Evolutionary conservation across 2,329 filamentous ascomycete species (phyloP), one percentile per base, ranked within the genome.

Genomic region (Aspergillus vadensis): DNA sequence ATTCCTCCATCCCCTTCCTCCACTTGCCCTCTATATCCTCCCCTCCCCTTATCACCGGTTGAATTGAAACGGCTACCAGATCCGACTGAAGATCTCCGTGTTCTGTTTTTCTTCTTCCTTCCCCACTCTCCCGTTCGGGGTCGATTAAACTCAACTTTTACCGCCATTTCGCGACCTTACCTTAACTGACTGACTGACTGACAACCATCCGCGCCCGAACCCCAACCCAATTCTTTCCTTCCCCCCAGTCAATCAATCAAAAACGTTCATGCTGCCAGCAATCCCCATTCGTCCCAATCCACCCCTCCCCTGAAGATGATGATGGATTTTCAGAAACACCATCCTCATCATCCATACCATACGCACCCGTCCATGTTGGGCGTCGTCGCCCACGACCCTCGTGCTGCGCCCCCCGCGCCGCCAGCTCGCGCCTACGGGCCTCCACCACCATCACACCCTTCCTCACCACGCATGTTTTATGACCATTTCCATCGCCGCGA

Each of bases 291-390:
- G 38, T 50, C 44, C 27, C 30, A 32, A 50, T 49, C 25, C 30
- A 53, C 44, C 12, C 38, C 41, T 55, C 49, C 38, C 32, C 43
- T 49, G 19, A 59, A 14, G n/a, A 68, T 49, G 50, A 69, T 70
- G 67, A 69, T 69, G 67, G 65, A 69, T 65, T 69, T 65, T 39
- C 66, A 69, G 36, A 68, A 68, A 57, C 63, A 66, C 30, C 63
- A 58, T 39, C 49, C 58, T 25, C 61, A 63, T 30, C 63, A 61
- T 9, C 57, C 62, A 39, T 72, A 72, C 62, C 73, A 73, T 54
- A 66, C 71, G 15, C 74, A 74, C 53, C 70, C 72, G 14, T 72
- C 72, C 17, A 68, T 72, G 36, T 68, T 75, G 48, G 69, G 70
- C 41, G 61, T 63, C 41, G 61, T 62, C 43, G 65, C 72, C n/a